phyloP scores from a whole-genome alignment of 2,329 filamentous ascomycete species.

The Talaromyces sp. region DNA sequence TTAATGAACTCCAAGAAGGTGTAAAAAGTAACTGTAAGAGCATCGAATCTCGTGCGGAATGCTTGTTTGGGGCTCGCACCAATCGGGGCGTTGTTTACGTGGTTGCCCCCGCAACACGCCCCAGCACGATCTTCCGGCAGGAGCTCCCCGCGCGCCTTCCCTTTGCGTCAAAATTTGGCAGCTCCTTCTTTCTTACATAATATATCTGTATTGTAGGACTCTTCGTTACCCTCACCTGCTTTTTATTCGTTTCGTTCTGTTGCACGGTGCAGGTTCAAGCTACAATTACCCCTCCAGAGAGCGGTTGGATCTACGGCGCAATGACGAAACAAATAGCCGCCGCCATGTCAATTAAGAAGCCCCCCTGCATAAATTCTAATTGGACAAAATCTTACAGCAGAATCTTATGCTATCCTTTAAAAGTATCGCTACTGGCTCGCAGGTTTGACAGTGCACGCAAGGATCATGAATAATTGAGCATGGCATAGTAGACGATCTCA shows the following conservation, averaged over 20 bases:
- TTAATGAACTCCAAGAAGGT: background rate
- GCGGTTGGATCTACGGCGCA: background rate
- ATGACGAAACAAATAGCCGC: conserved; percentile 3
- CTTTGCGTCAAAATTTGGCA: background rate
- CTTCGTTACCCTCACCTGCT: background rate
- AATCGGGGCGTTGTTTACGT: conserved; percentile 9
- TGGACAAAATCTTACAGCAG: background rate
- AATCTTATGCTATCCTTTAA: background rate
- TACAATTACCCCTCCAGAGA: background rate
- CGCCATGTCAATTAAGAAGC: background rate
- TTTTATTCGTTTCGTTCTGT: too few species aligned
- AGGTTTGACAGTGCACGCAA: background rate
- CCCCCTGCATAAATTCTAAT: background rate
- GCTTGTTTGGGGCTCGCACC: conserved; percentile 1
- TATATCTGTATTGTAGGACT: background rate
- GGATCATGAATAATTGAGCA: background rate
- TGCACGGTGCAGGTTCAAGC: background rate
- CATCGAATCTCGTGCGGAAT: background rate
- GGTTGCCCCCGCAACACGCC: conserved; percentile 13
- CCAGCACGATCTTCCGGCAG: background rate
- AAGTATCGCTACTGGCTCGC: background rate
- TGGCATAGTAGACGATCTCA: background rate
- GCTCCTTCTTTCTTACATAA: background rate
- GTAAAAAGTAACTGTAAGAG: too few species aligned
- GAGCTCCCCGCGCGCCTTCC: background rate